Base-by-base conservation (phyloP, 805 yeast species). In the Myxozyma mucilagina region DNA sequence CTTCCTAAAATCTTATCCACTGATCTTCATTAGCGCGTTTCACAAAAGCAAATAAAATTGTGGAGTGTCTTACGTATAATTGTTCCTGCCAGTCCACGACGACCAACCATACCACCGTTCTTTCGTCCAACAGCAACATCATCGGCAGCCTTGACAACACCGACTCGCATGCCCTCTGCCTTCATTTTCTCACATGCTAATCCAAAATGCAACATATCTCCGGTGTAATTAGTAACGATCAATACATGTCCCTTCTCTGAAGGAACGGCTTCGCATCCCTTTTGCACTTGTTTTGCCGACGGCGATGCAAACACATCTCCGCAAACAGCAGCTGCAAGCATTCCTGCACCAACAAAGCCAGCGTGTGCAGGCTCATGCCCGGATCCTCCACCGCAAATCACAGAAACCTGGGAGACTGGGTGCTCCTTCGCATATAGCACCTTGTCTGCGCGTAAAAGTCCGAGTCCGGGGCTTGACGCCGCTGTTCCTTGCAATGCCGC, bases 351-450 rank as follows among this genome's bases (percentile, higher is more conserved):
- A 20, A 92, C 91, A 72, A 85, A 92, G 0, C 97, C 97, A 7
- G 89, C 91, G 70, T 92, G 97, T 4, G 91, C 80, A 24, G 97
- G 97, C 75, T 92, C 98, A 71, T 92, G 98, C 47, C 97, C 98
- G 9, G 92, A 84, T 29, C 97, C 97, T 57, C 98, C 98, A 60
- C 97, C 97, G 38, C 96, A 85, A 31, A 92, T 76, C 53, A 92
- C 71, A 5, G 89, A 81, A 47, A 91, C 87, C 35, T 56, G 69
- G 44, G 66, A 51, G 16, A 55, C 57, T 13, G 56, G 64, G 49
- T 66, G 61, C 24, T 80, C 76, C 10, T 62, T 54, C 20, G 43
- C 60, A 39, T 67, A 61, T 24, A 57, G 54, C 24, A 59, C 58
- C 49, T 80, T 78, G 69, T 86, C 89, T 3, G 79, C 69, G 18